Evolutionary conservation across 352 stramenopile species (phyloP).

Genomic region (Phytophthora tubulina): DNA sequence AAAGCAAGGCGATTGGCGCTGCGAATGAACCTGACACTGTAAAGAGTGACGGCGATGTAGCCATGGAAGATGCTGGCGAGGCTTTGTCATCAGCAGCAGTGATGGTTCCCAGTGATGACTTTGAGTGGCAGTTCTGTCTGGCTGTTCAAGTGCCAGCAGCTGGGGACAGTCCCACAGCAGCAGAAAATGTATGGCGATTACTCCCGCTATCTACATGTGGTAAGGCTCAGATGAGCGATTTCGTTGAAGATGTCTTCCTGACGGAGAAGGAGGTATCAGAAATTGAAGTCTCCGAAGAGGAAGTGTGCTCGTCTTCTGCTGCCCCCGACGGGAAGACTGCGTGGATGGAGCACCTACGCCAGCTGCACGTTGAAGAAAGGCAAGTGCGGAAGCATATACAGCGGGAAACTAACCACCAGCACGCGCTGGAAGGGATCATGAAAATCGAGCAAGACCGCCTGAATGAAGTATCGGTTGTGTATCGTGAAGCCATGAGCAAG

Average conservation of each 20-base stretch:
- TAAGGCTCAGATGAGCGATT: conserved; percentile 56
- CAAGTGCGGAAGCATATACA: conserved; percentile 65
- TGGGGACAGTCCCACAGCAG: conserved; percentile 8
- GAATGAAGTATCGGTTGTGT: conserved; percentile 61
- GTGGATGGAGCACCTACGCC: conserved; percentile 62
- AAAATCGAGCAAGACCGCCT: conserved; percentile 80
- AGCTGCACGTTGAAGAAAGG: conserved; percentile 67
- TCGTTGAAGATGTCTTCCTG: conserved; percentile 63
- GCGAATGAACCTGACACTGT: conserved; percentile 26
- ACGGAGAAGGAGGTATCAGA: conserved; percentile 64
- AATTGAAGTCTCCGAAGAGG: conserved; percentile 75
- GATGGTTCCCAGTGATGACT: conserved; percentile 29
- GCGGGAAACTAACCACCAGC: conserved; percentile 62
- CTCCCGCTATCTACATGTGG: conserved; percentile 52
- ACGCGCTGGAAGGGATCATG: conserved; percentile 72
- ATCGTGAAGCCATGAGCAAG: conserved; percentile 64
- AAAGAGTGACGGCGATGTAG: conserved; percentile 21
- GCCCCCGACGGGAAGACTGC: conserved; percentile 36
- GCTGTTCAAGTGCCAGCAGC: conserved; percentile 40
- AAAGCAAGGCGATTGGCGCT: conserved; percentile 10
- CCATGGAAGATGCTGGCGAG: conserved; percentile 29
- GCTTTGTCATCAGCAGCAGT: conserved; percentile 18
- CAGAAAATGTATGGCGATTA: conserved; percentile 61
- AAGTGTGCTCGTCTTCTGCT: conserved; percentile 59
- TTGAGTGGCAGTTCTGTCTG: conserved; percentile 64